These are phyloP conservation scores for Centrapalus pauciflorus DNA, from an alignment of 129 eudicot genomes.

Conservation along the genomic window DNA sequence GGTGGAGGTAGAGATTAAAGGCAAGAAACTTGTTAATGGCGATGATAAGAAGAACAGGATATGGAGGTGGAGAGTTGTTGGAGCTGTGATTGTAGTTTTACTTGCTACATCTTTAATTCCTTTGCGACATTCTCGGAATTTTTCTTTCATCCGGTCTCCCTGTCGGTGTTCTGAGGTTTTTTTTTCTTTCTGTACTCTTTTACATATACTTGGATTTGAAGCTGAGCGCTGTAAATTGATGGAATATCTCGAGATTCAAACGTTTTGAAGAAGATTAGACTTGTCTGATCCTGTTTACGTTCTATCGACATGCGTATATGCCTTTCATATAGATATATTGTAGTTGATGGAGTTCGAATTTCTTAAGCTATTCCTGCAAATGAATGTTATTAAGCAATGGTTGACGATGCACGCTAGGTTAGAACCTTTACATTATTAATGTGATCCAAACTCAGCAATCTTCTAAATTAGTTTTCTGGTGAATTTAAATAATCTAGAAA, in stretches of 20 bases:
- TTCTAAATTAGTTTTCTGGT: constrained; percentile 3
- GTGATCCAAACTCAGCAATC: neutral
- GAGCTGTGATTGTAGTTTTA: constrained; percentile 51
- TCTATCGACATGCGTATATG: neutral
- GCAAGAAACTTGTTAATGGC: constrained; percentile 20
- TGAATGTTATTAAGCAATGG: neutral
- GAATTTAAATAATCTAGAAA: neutral
- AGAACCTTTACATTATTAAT: constrained; percentile 5
- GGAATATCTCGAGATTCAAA: neutral
- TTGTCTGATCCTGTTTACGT: neutral
- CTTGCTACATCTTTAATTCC: constrained; percentile 40
- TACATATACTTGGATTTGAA: neutral
- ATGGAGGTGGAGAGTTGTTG: constrained; percentile 33
- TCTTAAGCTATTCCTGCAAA: neutral
- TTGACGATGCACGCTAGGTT: constrained; percentile 13
- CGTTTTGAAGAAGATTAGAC: constrained; percentile 2
- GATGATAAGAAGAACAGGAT: constrained; percentile 17
- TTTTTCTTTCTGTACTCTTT: neutral
- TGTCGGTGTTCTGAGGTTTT: constrained; percentile 66
- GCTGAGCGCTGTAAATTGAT: neutral
- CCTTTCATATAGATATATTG: neutral
- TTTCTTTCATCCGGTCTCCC: constrained; percentile 31
- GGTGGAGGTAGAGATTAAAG: constrained; percentile 48
- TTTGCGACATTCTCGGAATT: constrained; percentile 28
- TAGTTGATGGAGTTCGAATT: neutral